A percentile compares a stretch with the other conserved stretches of the same genome.
Conservation (phyloP, 2,329 filamentous ascomycete species). For the Lasiodiplodia sp. region DNA sequence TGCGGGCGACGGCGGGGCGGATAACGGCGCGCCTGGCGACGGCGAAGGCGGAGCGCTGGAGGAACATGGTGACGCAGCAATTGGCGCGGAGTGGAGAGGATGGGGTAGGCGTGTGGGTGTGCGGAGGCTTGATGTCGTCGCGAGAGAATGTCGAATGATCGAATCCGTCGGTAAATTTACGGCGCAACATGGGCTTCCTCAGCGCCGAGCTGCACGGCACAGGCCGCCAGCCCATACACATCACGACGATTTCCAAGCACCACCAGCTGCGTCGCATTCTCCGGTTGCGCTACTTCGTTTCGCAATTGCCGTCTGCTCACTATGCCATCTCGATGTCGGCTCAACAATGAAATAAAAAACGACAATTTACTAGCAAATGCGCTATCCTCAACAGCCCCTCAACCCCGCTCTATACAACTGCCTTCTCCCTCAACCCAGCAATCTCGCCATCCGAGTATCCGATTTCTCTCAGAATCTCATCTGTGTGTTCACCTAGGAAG, state of each 20-base stretch:
- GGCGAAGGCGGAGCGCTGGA: constrained; percentile 59
- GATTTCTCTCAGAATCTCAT: constrained; percentile 34
- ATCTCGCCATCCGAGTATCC: not conserved
- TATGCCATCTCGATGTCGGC: not conserved
- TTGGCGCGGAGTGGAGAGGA: constrained; percentile 47
- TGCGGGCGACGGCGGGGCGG: constrained; percentile 50
- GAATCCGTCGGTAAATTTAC: not conserved
- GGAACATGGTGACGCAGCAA: constrained; percentile 52
- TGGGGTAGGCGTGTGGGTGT: constrained; percentile 34
- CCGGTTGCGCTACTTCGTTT: not conserved
- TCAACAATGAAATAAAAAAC: not conserved
- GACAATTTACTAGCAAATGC: not conserved
- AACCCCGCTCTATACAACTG: constrained; percentile 2
- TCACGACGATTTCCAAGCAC: constrained; percentile 26
- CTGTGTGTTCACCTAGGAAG: constrained; percentile 40
- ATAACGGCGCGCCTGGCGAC: constrained; percentile 55
- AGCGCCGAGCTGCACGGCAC: constrained; percentile 16
- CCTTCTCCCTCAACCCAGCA: not conserved
- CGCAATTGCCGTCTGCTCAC: not conserved
- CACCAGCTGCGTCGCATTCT: not conserved
- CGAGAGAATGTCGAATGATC: constrained; percentile 29
- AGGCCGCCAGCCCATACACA: constrained; percentile 12
- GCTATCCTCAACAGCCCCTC: not conserved
- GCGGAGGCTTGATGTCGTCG: constrained; percentile 22
- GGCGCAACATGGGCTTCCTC: constrained; percentile 2